Evolutionary conservation across 768 basidiomycete species (phyloP).

Genomic region (Tylopilus intermedius): DNA sequence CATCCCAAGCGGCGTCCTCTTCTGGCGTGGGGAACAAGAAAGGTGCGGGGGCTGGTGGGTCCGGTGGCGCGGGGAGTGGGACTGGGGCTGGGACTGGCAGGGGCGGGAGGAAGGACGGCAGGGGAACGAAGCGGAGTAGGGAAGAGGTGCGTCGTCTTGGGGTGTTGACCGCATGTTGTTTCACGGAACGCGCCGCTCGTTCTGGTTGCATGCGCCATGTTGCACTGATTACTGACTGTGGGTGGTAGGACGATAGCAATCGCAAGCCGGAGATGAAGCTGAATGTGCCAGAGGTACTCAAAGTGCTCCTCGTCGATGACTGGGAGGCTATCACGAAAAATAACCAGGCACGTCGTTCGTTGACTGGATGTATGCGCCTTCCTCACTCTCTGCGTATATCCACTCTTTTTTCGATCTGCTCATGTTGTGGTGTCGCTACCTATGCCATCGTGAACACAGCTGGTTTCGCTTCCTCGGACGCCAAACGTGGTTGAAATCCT

Average conservation of each 20-base stretch:
- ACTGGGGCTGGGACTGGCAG: slow-evolving; percentile 25
- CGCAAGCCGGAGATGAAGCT: slow-evolving; percentile 89
- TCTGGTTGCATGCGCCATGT: not conserved
- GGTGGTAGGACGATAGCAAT: slow-evolving; percentile 61
- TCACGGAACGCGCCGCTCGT: not conserved
- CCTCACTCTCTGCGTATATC: not conserved
- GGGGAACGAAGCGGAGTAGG: slow-evolving; percentile 65
- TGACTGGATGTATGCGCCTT: not conserved
- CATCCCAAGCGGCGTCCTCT: slow-evolving; percentile 39
- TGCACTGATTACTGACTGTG: not conserved
- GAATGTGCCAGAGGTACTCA: slow-evolving; percentile 83
- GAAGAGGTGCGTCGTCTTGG: slow-evolving; percentile 54
- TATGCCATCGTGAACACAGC: slow-evolving; percentile 38
- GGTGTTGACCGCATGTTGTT: not conserved
- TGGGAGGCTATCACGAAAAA: slow-evolving; percentile 98
- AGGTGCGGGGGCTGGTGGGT: slow-evolving; percentile 17
- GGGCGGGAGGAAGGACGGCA: slow-evolving; percentile 52
- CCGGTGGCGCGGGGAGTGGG: slow-evolving; percentile 27
- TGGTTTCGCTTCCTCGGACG: slow-evolving; percentile 75
- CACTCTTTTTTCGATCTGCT: not conserved
- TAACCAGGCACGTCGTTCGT: slow-evolving; percentile 55
- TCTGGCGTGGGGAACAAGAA: slow-evolving; percentile 30
- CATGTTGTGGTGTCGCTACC: not conserved
- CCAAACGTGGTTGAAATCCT: slow-evolving; percentile 78
- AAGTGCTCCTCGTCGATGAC: slow-evolving; percentile 87